These are phyloP conservation scores for Clarkia xantiana DNA, from an alignment of 345 rosid genomes.

Conservation along the genomic window DNA sequence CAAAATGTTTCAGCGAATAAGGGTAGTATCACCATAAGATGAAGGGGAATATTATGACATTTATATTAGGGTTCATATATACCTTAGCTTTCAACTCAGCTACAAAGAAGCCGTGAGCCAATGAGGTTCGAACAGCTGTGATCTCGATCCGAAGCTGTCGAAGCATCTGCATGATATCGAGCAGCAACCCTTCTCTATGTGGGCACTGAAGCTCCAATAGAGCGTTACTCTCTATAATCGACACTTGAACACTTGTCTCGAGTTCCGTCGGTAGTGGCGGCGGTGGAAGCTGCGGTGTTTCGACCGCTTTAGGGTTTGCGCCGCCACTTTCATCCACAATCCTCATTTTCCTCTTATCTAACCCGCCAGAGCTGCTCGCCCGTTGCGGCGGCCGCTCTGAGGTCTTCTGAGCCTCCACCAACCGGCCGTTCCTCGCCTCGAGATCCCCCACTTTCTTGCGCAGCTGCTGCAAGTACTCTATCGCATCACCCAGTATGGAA, in stretches of 20 bases:
- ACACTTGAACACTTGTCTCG: conserved; percentile 54
- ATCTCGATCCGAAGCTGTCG: conserved; percentile 63
- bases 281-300: conserved; percentile 5
- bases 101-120: conserved; percentile 30
- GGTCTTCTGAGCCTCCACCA: conserved; percentile 32
- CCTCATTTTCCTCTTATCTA: conserved; percentile 45
- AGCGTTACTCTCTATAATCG: conserved; percentile 80
- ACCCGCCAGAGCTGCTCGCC: conserved; percentile 17
- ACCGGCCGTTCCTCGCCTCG: conserved; percentile 31
- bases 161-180: conserved; percentile 62
- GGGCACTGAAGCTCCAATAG: conserved; percentile 70
- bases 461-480: conserved; percentile 83
- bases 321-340: conserved; percentile 27
- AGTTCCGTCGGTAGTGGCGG: conserved; percentile 1
- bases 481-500: conserved; percentile 88
- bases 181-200: conserved; percentile 61
- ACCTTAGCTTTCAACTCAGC: conserved; percentile 93
- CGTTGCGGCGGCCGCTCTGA: conserved; percentile 15
- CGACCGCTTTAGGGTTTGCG: conserved; percentile 34
- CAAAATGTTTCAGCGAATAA: no score
- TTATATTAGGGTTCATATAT: not conserved
- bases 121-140: conserved; percentile 49
- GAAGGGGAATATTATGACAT: no score
- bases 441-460: conserved; percentile 66
- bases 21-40: no score